Percentiles rank a stretch among this genome's conserved stretches.
These are phyloP conservation scores for Cutaneotrichosporon cutaneum DNA, from an alignment of 1,284 basidiomycete genomes.

Conservation along the genomic window DNA sequence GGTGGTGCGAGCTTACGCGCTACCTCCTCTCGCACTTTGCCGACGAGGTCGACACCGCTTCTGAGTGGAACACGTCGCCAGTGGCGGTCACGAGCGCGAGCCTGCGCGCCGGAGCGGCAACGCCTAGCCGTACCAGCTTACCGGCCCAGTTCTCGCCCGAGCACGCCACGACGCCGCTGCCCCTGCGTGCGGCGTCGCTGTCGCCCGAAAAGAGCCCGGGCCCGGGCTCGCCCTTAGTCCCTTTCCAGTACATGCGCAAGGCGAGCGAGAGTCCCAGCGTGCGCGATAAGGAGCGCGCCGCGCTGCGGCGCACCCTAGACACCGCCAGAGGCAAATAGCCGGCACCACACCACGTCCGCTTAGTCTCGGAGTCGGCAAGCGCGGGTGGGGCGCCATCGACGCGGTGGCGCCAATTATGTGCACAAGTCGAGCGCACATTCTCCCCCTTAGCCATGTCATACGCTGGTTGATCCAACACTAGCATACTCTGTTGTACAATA, in stretches of 20 bases:
- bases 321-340: background rate
- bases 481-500: slow-evolving; percentile 2
- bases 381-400: background rate
- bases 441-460: background rate
- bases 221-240: slow-evolving; percentile 32
- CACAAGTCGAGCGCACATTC: background rate
- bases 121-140: background rate
- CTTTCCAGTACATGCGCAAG: slow-evolving; percentile 44
- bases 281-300: slow-evolving; percentile 43
- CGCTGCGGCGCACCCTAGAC: background rate
- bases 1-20: slow-evolving; percentile 88
- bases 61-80: slow-evolving; percentile 14
- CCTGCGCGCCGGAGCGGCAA: background rate
- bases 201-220: background rate
- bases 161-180: slow-evolving; percentile 2
- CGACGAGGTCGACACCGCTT: slow-evolving; percentile 60
- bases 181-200: slow-evolving; percentile 11
- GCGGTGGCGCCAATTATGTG: background rate
- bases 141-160: background rate
- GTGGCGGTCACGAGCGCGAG: slow-evolving; percentile 13
- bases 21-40: slow-evolving; percentile 83
- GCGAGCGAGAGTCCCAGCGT: slow-evolving; percentile 44
- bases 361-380: background rate
- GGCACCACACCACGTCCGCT: background rate
- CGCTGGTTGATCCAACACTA: slow-evolving; percentile 1